phyloP scores from a whole-genome alignment of 2,329 filamentous ascomycete genomes.

The Paraphaeosphaeria sporulosa region DNA sequence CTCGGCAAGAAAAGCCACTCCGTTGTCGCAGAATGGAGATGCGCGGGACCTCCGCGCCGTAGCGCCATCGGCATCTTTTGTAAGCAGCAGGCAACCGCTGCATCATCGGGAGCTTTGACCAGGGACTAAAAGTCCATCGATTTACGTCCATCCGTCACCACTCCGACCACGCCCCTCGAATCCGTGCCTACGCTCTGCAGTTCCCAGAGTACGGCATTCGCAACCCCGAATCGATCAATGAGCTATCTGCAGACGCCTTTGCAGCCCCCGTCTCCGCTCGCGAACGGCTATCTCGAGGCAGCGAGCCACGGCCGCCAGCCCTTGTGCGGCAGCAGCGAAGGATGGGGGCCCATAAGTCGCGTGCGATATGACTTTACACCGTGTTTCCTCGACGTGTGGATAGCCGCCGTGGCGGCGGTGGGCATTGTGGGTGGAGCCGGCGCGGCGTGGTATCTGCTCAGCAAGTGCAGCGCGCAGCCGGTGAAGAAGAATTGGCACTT shows the following conservation, averaged over 20 bases:
- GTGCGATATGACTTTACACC: constrained; percentile 93
- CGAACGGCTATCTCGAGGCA: constrained; percentile 63
- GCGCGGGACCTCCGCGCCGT: background rate
- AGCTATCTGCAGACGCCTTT: constrained; percentile 47
- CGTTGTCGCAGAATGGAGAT: too few species aligned
- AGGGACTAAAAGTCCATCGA: background rate
- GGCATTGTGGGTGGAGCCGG: constrained; percentile 79
- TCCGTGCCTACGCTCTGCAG: constrained; percentile 8
- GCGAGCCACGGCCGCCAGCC: constrained; percentile 64
- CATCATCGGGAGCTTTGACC: constrained; percentile 1
- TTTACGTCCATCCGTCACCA: constrained; percentile 2
- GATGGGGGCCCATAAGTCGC: constrained; percentile 92
- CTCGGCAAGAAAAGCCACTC: too few species aligned
- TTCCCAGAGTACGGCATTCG: constrained; percentile 33
- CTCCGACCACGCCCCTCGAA: constrained; percentile 3
- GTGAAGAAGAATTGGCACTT: constrained; percentile 90
- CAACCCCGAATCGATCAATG: constrained; percentile 41
- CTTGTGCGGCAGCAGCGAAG: constrained; percentile 87
- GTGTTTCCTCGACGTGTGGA: constrained; percentile 94
- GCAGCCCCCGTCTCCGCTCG: constrained; percentile 34
- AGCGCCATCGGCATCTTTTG: background rate
- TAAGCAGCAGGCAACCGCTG: background rate
- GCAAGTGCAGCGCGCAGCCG: constrained; percentile 70
- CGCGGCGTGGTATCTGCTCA: constrained; percentile 81
- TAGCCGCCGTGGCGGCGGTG: constrained; percentile 78